Base-by-base conservation (phyloP, 2,329 filamentous ascomycete genomes). In the Rutstroemia sp. region DNA sequence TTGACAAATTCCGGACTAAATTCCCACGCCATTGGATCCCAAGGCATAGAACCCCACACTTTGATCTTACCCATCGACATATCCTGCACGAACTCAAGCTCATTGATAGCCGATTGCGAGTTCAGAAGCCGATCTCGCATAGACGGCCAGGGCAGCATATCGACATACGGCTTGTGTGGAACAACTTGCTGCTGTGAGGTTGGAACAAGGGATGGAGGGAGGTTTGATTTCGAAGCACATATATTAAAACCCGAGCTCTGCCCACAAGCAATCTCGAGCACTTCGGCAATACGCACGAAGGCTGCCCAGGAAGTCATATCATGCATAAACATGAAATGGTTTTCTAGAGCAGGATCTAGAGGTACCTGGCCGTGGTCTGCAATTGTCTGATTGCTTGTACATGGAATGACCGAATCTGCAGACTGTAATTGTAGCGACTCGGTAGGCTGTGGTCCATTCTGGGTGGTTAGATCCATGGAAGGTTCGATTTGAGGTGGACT, bases 11-110 rank as follows among this genome's bases (percentile, higher is more conserved):
- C 44, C 23, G 63, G 60, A 7, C 60, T 63, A 17, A 69, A 51
- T 50, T 70, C 68, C 68, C 68, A 69, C 0, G 63, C 64, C 5
- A 57, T 56, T 9, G 64, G 62, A 60, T 69, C 66, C 64, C 65
- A 68, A 30, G 67, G 65, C 6, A 48, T 59, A 21, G 63, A 59
- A 4, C 63, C 64, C 66, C 67, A 68, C 17, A 69, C 63, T 50
- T 64, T 63, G 27, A 69, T 58, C 16, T 64, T 61, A 7, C 45
- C 45, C 49, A 48, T 58, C 27, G 38, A 23, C 57, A 61, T 58
- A 51, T 64, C 58, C n/a, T 38, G 21, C 9, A 56, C 16, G 44
- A 62, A 61, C 27, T 63, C 60, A 3, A 23, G 14, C 49, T 63
- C 60, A 57, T 63, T 63, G 39, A 63, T 62, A 14, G 47, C 55